Evolutionary conservation across 257 asterid species (phyloP).

Genomic region (Solanum tacnaense): DNA sequence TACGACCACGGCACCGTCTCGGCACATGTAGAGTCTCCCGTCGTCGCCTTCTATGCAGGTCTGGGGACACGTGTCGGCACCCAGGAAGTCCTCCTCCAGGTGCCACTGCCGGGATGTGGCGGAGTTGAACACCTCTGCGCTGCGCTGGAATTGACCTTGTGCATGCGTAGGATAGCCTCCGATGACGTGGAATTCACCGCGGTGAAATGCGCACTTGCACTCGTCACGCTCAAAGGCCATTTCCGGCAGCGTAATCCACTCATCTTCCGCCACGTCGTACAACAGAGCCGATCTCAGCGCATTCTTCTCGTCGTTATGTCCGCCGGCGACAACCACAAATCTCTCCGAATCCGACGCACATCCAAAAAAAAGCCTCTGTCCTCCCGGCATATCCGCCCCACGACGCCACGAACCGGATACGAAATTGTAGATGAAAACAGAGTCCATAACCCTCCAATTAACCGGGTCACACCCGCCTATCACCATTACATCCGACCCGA

Average conservation of each 20-base stretch:
- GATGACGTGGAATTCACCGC: slow-evolving; percentile 13
- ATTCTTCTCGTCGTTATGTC: slow-evolving; percentile 2
- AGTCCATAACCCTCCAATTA: not conserved
- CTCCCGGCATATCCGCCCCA: slow-evolving; percentile 14
- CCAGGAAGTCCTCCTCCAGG: not conserved
- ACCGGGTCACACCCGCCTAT: slow-evolving; percentile 19
- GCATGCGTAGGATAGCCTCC: slow-evolving; percentile 7
- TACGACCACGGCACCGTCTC: not conserved
- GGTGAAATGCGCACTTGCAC: slow-evolving; percentile 4
- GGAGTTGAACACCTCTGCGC: not conserved
- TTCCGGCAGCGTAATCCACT: slow-evolving; percentile 9
- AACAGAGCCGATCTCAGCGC: slow-evolving; percentile 1
- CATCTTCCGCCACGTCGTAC: slow-evolving; percentile 9
- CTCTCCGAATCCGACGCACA: slow-evolving; percentile 4
- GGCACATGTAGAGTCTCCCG: not conserved
- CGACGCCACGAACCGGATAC: slow-evolving; percentile 7
- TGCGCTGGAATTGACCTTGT: slow-evolving; percentile 3
- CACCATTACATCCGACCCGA: slow-evolving; percentile 6
- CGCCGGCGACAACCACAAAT: slow-evolving; percentile 13
- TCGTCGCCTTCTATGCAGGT: not conserved
- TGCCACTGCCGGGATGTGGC: not conserved
- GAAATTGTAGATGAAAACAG: slow-evolving; percentile 10
- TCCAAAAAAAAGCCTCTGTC: slow-evolving; percentile 4
- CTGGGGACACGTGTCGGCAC: not conserved
- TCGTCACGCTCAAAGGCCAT: slow-evolving; percentile 10